Conservation (phyloP, 2,329 filamentous ascomycete genomes). For the Microdochium bolleyi region DNA sequence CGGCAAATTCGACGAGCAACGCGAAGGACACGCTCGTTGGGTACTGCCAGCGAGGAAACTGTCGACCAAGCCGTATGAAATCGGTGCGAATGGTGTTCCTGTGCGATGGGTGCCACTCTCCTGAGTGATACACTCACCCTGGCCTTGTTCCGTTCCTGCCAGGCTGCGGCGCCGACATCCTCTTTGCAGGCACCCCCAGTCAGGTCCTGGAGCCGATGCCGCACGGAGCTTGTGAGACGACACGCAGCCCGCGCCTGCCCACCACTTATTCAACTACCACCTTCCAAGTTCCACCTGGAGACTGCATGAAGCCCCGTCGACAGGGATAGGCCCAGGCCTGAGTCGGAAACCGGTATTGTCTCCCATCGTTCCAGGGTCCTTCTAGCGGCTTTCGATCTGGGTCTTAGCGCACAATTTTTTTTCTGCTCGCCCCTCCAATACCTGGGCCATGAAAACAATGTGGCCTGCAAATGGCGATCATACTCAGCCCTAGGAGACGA, state of each 20-base stretch:
- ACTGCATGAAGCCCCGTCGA: not conserved
- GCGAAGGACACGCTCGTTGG: slow-evolving; percentile 60
- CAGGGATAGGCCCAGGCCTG: not conserved
- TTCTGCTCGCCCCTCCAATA: not conserved
- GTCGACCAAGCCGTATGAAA: slow-evolving; percentile 43
- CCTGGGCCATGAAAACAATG: too few relatives aligned
- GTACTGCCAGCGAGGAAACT: slow-evolving; percentile 58
- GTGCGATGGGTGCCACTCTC: slow-evolving; percentile 44
- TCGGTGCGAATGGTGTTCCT: slow-evolving; percentile 50
- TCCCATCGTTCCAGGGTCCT: not conserved
- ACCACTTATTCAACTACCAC: too few relatives aligned
- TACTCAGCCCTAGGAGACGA: too few relatives aligned
- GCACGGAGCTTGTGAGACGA: too few relatives aligned
- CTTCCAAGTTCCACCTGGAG: too few relatives aligned
- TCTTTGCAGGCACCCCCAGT: too few relatives aligned
- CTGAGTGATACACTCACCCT: slow-evolving; percentile 5
- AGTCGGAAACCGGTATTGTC: not conserved
- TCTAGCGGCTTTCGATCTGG: not conserved
- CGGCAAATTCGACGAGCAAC: slow-evolving; percentile 58
- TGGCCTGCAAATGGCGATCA: too few relatives aligned
- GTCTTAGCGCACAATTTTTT: not conserved
- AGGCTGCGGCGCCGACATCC: not conserved
- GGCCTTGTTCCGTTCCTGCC: not conserved
- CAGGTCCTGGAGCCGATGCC: too few relatives aligned
- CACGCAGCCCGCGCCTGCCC: too few relatives aligned